Base-by-base conservation (phyloP, 768 basidiomycete genomes). In the Mycena pura region DNA sequence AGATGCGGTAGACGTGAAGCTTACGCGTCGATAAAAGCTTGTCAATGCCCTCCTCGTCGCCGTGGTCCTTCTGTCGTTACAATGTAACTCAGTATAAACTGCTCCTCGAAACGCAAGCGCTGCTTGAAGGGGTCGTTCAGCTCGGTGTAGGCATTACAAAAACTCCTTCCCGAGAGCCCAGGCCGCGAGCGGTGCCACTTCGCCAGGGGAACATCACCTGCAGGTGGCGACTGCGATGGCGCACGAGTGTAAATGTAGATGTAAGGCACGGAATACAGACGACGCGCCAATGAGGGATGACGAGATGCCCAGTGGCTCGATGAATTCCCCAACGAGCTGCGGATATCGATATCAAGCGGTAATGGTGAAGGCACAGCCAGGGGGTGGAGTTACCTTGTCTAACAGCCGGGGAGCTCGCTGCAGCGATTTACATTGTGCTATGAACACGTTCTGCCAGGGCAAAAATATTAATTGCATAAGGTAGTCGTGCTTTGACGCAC, bases 191-290 rank as follows among this genome's bases (percentile, higher is more conserved):
- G 93, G 76, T 99, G 96, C 86, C 92, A 93, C 81, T 99, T 99
- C 75, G 97, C 97, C 32, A 99, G 88, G 3, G 97, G 97, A 96
- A 98, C 97, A 99, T 99, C 66, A 99, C 94, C 80, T 99, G 96
- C 15, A 97, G 97, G 78, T 99, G 97, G 28, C 97, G 63, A 96
- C 95, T 91, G 66, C 9, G 51, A 19, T n/a, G n/a, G n/a, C n/a
- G n/a, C n/a, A 19, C 24, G 24, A 14, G 38, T 55, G 21, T n/a
- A n/a, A n/a, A n/a, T n/a, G n/a, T n/a, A n/a, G n/a, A n/a, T n/a
- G n/a, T n/a, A n/a, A n/a, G n/a, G n/a, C n/a, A n/a, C n/a, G n/a
- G n/a, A n/a, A n/a, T n/a, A n/a, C n/a, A n/a, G n/a, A n/a, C n/a
- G 25, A 57, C 82, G 46, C 67, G 90, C 92, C 89, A 67, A 99